A percentile compares a stretch with the other conserved stretches of the same genome.
Evolutionary conservation across 2,329 filamentous ascomycete species (phyloP).

Genomic region (Fusarium annulatum): DNA sequence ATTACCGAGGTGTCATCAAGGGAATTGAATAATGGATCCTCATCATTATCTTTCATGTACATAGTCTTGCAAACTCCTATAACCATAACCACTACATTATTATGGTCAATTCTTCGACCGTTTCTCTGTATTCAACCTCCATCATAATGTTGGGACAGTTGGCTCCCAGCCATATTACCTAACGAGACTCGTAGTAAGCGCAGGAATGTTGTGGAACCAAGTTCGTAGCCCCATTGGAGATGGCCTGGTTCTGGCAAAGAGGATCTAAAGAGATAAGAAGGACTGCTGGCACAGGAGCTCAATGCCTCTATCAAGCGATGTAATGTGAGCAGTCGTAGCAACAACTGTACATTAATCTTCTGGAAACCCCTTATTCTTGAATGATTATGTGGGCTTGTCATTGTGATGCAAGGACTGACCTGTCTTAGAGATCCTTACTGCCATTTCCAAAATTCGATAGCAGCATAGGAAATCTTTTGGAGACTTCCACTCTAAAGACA

Average conservation of each 20-base stretch:
- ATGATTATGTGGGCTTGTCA: not conserved
- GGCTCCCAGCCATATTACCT: rapidly evolving
- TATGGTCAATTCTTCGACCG: not conserved
- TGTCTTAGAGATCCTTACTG: not conserved
- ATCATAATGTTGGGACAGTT: not conserved
- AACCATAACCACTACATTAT: no score
- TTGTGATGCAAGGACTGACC: not conserved
- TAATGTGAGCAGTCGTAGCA: not conserved
- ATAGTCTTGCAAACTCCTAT: not conserved
- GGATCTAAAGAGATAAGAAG: not conserved
- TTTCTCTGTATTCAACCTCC: not conserved
- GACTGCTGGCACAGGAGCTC: not conserved
- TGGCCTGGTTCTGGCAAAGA: rapidly evolving
- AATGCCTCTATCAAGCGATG: not conserved
- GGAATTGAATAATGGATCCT: no score
- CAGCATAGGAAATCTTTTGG: not conserved
- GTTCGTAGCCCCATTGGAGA: rapidly evolving
- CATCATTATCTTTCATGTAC: not conserved
- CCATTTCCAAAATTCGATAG: not conserved
- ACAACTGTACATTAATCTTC: no score
- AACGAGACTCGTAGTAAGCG: not conserved
- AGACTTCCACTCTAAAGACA: not conserved
- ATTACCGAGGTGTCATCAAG: not conserved
- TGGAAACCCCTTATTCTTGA: not conserved
- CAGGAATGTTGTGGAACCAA: rapidly evolving